phyloP scores from a whole-genome alignment of 73 alveolate species.

The Tetrahymena thermophila region DNA sequence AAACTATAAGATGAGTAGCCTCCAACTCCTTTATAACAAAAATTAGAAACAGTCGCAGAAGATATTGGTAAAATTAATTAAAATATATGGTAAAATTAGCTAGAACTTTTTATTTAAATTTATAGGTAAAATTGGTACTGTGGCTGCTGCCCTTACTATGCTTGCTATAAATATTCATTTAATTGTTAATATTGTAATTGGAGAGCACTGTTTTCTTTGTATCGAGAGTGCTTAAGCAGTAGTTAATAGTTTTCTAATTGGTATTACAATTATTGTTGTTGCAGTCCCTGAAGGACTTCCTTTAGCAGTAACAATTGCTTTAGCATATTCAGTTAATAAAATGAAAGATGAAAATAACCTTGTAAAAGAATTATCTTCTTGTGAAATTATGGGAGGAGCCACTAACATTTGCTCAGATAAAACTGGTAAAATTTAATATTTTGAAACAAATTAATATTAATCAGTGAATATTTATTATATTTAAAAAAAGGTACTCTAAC shows the following conservation, averaged over 20 bases:
- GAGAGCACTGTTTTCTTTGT: constrained; percentile 45
- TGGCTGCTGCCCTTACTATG: constrained; percentile 19
- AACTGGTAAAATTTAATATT: constrained; percentile 13
- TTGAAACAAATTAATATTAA: neutral
- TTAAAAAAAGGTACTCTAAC: constrained; percentile 60
- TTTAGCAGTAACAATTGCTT: constrained; percentile 86
- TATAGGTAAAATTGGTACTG: neutral
- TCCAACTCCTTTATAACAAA: constrained; percentile 49
- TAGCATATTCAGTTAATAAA: constrained; percentile 84
- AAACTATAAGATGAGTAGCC: constrained; percentile 25
- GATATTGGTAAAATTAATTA: constrained; percentile 67
- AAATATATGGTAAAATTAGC: neutral
- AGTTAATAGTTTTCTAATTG: constrained; percentile 55
- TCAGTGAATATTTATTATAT: neutral
- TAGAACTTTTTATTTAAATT: neutral
- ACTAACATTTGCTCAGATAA: constrained; percentile 91
- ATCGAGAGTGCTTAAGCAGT: constrained; percentile 48
- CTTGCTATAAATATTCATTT: constrained; percentile 56
- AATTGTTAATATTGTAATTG: constrained; percentile 44
- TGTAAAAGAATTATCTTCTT: constrained; percentile 87
- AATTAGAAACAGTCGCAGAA: constrained; percentile 71
- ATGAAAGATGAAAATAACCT: constrained; percentile 91
- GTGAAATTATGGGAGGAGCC: constrained; percentile 98
- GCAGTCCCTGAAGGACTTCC: constrained; percentile 98
- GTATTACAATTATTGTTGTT: constrained; percentile 86